Evolutionary conservation across 805 yeast genomes (phyloP), one percentile per base, ranked within the genome.

Genomic region (Kodamaea hsintzibuensis): DNA sequence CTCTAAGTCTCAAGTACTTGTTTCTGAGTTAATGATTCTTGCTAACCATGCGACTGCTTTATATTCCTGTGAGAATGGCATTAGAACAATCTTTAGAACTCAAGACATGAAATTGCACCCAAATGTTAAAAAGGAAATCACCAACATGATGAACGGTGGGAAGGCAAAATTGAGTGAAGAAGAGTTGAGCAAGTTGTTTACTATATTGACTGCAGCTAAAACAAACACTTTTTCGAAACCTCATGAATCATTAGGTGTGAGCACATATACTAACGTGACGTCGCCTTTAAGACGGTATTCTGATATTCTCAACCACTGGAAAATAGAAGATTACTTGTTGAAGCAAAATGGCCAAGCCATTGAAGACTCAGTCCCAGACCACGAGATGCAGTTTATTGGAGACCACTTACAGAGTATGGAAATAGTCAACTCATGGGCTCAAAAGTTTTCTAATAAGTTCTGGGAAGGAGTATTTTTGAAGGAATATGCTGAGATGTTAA

Each of bases 21-120:
- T 93, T 1, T 80, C 93, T 0, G 96, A 93, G 65, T 67, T 88
- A 48, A 93, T 93, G 99, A 80, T 92, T 19, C 70, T 82, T 45
- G 91, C 95, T 0, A 91, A 91, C 65, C 71, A 78, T n/a, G 69
- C 85, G 2, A 76, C 84, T 1, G 88, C 88, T 0, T 55, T 66
- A 1, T 79, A 74, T 59, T 80, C 86, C 13, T 43, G 57, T 1
- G 58, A 66, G 4, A 69, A 80, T 42, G 60, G 70, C 0, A 77
- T 84, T 8, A 84, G 86, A 1, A 82, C 85, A 9, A 72, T 88
- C 10, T 85, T 76, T 63, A 55, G 79, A 37, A 65, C 67, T 27
- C 78, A 72, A 52, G 65, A 63, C 14, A 62, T 73, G 65, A 64
- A 64, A 19, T 58, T 74, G 35, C 58, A 60, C 45, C 52, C 54